Evolutionary conservation across 768 basidiomycete genomes (phyloP), one percentile per base, ranked within the genome.

Genomic region (Rhodotorula diobovata): DNA sequence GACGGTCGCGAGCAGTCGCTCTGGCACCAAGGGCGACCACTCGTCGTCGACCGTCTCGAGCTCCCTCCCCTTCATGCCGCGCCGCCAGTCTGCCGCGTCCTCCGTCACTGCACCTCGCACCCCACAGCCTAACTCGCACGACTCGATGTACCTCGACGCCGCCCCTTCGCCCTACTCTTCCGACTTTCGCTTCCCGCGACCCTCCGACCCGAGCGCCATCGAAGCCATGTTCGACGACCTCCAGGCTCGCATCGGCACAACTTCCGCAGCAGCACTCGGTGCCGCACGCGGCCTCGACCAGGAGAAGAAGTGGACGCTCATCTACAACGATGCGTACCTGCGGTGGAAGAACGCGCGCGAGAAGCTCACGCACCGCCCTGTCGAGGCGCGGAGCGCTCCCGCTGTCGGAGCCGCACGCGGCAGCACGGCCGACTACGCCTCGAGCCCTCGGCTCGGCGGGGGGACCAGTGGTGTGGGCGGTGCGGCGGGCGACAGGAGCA

Each of bases 281-380:
- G 86, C 86, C 35, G 81, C 88, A 37, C 85, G 86, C 16, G 81
- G 84, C 69, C 82, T 91, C 67, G 76, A 86, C 25, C 84, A 90
- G 34, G 89, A 91, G 41, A 90, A 91, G 80, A 97, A 97, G 81
- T 99, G 95, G 94, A 84, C 84, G 73, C 86, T 98, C 78, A 89
- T 99, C 12, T 85, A 89, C 78, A 90, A 87, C 68, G 89, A 90
- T 74, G 89, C 90, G 76, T 88, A 89, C 65, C 84, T 89, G 63
- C 85, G 89, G 54, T 92, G 89, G 88, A 86, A 85, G 75, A 87
- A 88, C 58, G 87, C 88, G 76, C 86, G 85, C 77, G 84, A 83
- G 71, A 84, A 87, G 75, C 85, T 87, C 71, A 86, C 87, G 66
- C 86, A 87, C 37, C 67, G 63, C 61, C 74, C 68, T 66, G 65